phyloP scores from a whole-genome alignment of 1,284 basidiomycete species.

The Papiliotrema fonsecae region DNA sequence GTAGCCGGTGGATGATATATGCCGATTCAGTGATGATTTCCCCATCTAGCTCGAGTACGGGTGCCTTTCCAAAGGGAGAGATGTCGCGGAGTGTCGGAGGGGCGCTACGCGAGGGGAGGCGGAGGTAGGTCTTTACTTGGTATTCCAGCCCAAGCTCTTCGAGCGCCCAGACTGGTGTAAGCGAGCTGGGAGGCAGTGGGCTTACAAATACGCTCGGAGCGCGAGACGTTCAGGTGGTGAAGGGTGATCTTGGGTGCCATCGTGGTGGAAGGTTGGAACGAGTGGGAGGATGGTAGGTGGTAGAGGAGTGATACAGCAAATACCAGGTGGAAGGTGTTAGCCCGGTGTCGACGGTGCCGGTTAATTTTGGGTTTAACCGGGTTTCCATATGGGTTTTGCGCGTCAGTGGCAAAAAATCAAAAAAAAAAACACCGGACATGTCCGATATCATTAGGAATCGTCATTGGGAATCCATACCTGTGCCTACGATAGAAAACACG shows the following conservation, averaged over 20 bases:
- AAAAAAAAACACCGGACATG: too few species aligned
- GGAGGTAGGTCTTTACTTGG: conserved; percentile 32
- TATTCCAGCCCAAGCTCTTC: conserved; percentile 36
- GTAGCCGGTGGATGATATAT: conserved; percentile 29
- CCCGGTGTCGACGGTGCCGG: too few species aligned
- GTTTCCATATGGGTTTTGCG: too few species aligned
- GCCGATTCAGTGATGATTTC: conserved; percentile 32
- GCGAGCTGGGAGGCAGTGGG: background rate
- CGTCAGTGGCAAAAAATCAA: too few species aligned
- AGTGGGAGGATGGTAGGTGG: background rate
- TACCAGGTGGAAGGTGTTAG: too few species aligned
- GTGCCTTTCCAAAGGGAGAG: conserved; percentile 32
- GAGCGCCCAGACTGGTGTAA: conserved; percentile 26
- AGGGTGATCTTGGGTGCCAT: conserved; percentile 33
- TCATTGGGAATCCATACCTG: too few species aligned
- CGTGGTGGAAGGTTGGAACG: too few species aligned
- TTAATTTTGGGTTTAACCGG: too few species aligned
- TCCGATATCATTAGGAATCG: too few species aligned
- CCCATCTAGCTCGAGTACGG: conserved; percentile 28
- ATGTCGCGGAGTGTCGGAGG: conserved; percentile 23
- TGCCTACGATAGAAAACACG: too few species aligned
- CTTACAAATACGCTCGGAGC: conserved; percentile 40
- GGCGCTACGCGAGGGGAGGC: conserved; percentile 17
- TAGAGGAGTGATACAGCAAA: background rate
- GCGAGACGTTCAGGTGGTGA: conserved; percentile 39